These are phyloP conservation scores for Amphichorda felina DNA, from an alignment of 2,329 filamentous ascomycete genomes.

Conservation along the genomic window DNA sequence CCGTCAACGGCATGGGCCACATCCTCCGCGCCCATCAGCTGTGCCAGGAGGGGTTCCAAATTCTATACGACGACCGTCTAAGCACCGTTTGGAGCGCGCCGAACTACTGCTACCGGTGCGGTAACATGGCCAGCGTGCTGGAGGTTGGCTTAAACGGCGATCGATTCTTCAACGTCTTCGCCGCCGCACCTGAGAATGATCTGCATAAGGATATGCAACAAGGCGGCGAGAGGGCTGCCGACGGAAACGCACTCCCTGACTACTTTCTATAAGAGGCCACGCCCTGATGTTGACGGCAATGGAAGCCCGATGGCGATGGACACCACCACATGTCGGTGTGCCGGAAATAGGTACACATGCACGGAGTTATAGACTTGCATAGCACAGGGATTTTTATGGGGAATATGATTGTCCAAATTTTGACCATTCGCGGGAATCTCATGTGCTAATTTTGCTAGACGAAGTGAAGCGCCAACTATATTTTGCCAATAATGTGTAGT, in stretches of 20 bases:
- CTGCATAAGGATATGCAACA: slow-evolving; percentile 76
- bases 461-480: not conserved
- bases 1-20: slow-evolving; percentile 95
- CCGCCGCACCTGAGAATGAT: slow-evolving; percentile 93
- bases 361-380: slow-evolving; percentile 1
- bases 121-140: slow-evolving; percentile 92
- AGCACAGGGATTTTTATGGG: not conserved
- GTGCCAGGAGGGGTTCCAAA: slow-evolving; percentile 95
- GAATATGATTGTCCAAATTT: slow-evolving; percentile 1
- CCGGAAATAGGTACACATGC: not conserved
- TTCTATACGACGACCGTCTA: slow-evolving; percentile 86
- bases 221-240: slow-evolving; percentile 57
- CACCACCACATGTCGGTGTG: no score
- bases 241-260: slow-evolving; percentile 52
- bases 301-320: not conserved
- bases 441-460: slow-evolving; percentile 1
- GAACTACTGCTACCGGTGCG: slow-evolving; percentile 91
- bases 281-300: no score
- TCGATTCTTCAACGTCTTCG: slow-evolving; percentile 95
- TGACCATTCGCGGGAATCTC: not conserved
- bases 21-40: slow-evolving; percentile 97
- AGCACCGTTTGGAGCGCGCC: slow-evolving; percentile 98
- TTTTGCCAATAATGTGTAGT: slow-evolving; percentile 1
- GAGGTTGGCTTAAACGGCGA: slow-evolving; percentile 92
- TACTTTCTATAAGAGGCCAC: slow-evolving; percentile 55